Evolutionary conservation across 352 stramenopile genomes (phyloP), one percentile per base, ranked within the genome.

Genomic region (Pythium chondricola): DNA sequence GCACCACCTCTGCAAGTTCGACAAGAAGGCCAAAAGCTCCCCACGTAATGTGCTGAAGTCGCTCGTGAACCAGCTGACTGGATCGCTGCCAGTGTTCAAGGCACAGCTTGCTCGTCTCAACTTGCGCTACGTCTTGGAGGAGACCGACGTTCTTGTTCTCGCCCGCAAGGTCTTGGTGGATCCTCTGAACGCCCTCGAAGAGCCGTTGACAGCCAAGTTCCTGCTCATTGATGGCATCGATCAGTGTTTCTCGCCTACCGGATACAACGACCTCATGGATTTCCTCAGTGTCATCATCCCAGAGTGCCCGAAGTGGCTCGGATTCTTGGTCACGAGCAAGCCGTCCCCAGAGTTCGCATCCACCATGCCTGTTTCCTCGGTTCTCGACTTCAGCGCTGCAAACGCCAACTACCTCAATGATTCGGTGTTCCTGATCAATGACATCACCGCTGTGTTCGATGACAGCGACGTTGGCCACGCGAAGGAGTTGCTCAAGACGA

Each of bases 101-200:
- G 81, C 79, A 49, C 83, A 93, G 47, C 63, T 93, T 33, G 78
- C 79, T 9, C 63, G 83, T 40, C 68, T 93, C 11, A 93, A 93
- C 42, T 65, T 93, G 14, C 71, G 70, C 44, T 93, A 93, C 56
- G 76, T 91, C 22, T 55, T 91, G 16, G 70, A 91, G 54, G 83
- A 93, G 49, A 63, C 73, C 7, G 80, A 93, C 49, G 57, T 74
- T 20, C 44, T 83, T 10, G 68, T 78, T 10, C 65, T 93, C 18
- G 77, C 83, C 6, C 54, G 52, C 9, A 93, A 93, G 56, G 56
- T 93, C 45, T 59, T 93, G 0, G 57, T 91, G 20, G 83, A 93
- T 26, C 83, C 83, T 16, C 58, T 93, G 6, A 67, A 71, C 30
- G 57, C 70, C n/a, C 26, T 91, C 8, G 74, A 87, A 36, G 77